Base-by-base conservation (phyloP, 176 grass and related monocot genomes). In the Melocanna baccifera region DNA sequence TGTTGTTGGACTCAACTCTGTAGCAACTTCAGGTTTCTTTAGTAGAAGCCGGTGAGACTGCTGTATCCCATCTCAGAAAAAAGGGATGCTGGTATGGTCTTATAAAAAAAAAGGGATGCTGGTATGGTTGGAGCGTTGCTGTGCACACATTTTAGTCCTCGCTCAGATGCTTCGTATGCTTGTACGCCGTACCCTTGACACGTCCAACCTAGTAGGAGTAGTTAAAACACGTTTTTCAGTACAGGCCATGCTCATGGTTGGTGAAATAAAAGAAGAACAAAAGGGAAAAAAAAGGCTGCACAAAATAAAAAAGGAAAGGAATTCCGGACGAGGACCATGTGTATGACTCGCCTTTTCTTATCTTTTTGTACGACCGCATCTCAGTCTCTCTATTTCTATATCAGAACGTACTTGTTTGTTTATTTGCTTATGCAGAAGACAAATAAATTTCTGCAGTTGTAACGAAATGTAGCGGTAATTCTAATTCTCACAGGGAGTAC, bases 141-240 rank as follows among this genome's bases (percentile, higher is more conserved):
- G 46, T 15, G 13, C 46, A 1, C 46, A 15, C 46, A 15, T 48
- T 46, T 48, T 15, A 48, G 46, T 15, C 1, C 13, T 48, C 46
- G 12, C 25, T 81, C 34, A 36, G 57, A n/a, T 23, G 53, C 37
- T 36, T 37, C 25, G 1, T 58, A 65, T 83, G 53, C 12, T 48
- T 62, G 13, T 23, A 42, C 7, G 43, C 6, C 5, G 26, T 62
- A 71, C 67, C 8, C 18, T 59, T 62, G 22, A 61, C 50, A 73
- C 56, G 58, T 39, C 46, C 53, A 15, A 6, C 19, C 53, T 26
- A n/a, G 22, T 23, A 22, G 50, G 19, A 75, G 76, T 85, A 48
- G 77, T 70, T 89, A 34, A 55, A 56, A 89, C 83, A 82, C 64
- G 71, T 65, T 90, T 81, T 15, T 81, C 83, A 65, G 67, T 25